A percentile compares a stretch with the other conserved stretches of the same genome.
Evolutionary conservation across 305 asterid genomes (phyloP).

Genomic region (Andrographis paniculata): DNA sequence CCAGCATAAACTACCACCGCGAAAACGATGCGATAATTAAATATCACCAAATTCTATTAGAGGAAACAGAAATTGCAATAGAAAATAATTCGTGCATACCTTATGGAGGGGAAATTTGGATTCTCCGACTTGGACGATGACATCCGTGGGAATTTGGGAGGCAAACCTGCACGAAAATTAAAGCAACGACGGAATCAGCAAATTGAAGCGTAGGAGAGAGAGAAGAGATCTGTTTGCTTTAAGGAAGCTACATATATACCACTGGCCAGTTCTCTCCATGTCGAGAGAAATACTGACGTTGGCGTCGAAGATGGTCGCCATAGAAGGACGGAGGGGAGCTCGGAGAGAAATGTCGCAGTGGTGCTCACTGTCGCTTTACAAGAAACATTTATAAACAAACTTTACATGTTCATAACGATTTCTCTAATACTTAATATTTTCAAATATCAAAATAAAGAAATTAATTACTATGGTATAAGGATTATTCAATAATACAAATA

Average conservation of each 20-base stretch:
- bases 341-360: no score
- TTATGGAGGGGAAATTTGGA: constrained; percentile 80
- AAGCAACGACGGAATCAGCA: background rate
- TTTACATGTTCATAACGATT: no score
- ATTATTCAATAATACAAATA: no score
- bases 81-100: no score
- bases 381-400: no score
- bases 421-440: no score
- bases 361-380: no score
- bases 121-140: constrained; percentile 67
- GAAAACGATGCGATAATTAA: background rate
- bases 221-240: background rate
- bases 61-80: no score
- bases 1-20: constrained; percentile 71
- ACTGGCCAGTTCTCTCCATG: constrained; percentile 1
- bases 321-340: background rate
- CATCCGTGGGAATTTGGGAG: constrained; percentile 82
- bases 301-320: background rate
- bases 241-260: background rate
- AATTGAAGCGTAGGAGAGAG: no score
- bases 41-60: background rate
- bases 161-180: constrained; percentile 46
- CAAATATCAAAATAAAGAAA: no score
- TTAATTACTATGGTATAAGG: no score
- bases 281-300: background rate